Base-by-base conservation (phyloP, 129 eudicot species). In the Sambucus nigra region DNA sequence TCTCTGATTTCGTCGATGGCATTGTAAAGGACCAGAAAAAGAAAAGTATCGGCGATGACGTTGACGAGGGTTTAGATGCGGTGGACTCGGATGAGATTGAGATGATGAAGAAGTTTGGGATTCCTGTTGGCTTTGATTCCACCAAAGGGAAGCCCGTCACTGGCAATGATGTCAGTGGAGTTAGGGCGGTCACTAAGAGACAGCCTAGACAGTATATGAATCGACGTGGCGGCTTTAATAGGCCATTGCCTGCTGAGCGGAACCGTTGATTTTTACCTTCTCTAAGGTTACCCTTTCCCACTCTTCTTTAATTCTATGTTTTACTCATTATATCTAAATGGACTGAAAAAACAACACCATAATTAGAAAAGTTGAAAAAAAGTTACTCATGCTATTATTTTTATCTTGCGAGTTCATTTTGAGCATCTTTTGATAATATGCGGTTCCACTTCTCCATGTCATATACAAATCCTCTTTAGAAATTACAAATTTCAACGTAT, bases 121-220 rank as follows among this genome's bases (percentile, higher is more conserved):
- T 89, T 17, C 98, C 98, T 17, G 77, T 81, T n/a, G 95, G 98
- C 44, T 89, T 89, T 24, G 98, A 89, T 71, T 75, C 98, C 7
- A 89, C 98, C 7, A 89, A 89, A 59, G 98, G 98, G 66, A 89
- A 89, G 61, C 88, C 83, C 0, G 98, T 89, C 7, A 59, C 63
- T 7, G 98, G 98, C n/a, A 82, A 87, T 57, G 95, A 89, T 60
- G 83, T 89, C 5, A 85, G 98, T 26, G 88, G 86, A 16, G 69
- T 89, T 25, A 76, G 95, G 51, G 88, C 80, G 40, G 95, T 85
- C 15, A 89, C 98, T 3, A 89, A 89, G 59, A 35, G 98, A 57
- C 95, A 85, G 77, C 98, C 98, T 0, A 48, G 98, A 23, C 98
- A 89, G 79, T 89, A 89, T 45, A 89, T 89, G 98, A 89, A 89